A percentile compares a stretch with the other conserved stretches of the same genome.
phyloP scores from a whole-genome alignment of 1,139 yeast species.

The Geotrichum phurueaensis region DNA sequence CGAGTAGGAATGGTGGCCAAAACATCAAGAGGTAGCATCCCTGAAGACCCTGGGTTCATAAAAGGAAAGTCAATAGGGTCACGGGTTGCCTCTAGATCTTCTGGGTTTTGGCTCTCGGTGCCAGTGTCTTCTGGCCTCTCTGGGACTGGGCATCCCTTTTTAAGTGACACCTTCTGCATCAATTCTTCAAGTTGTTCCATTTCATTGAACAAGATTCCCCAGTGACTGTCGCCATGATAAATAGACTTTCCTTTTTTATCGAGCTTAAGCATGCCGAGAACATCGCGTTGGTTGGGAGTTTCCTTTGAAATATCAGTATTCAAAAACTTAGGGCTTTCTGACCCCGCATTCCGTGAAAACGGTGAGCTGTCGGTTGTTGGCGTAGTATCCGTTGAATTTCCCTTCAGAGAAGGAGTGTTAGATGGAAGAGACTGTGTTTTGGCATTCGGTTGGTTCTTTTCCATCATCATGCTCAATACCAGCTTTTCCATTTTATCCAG shows the following conservation, averaged over 20 bases:
- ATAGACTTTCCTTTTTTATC: conserved; percentile 33
- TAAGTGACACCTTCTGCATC: neutral
- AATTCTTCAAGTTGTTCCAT: conserved; percentile 20
- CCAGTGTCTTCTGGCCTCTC: neutral
- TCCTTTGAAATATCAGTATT: neutral
- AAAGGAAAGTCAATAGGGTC: conserved; percentile 8
- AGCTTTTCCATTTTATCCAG: conserved; percentile 16
- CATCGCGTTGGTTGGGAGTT: conserved; percentile 21
- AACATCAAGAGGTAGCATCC: conserved; percentile 22
- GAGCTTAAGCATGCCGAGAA: conserved; percentile 35
- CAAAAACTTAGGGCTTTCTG: neutral
- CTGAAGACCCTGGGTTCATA: conserved; percentile 8
- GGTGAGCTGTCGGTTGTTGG: neutral
- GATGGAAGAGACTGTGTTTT: neutral
- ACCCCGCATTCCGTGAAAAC: neutral
- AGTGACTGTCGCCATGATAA: conserved; percentile 37
- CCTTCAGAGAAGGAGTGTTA: neutral
- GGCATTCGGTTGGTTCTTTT: neutral
- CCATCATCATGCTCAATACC: conserved; percentile 14
- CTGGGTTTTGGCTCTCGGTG: neutral
- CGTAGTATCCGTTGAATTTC: conserved; percentile 2
- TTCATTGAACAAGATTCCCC: conserved; percentile 34
- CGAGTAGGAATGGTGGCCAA: conserved; percentile 28
- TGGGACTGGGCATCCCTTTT: neutral
- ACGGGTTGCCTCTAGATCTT: neutral